Base-by-base conservation (phyloP, 2,329 filamentous ascomycete genomes). In the Lachnellula suecica region DNA sequence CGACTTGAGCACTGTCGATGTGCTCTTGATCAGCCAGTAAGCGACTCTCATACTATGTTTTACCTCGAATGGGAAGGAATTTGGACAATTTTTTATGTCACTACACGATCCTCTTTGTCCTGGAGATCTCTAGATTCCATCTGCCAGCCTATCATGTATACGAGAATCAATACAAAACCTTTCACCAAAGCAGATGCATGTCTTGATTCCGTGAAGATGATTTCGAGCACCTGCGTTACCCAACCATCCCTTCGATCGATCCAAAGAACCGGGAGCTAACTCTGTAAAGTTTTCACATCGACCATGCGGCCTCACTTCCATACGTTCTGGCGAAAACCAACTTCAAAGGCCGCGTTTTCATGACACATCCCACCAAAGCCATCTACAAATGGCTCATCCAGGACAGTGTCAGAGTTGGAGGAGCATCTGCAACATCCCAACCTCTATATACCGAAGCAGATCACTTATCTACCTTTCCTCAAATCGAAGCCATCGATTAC, bases 381-480 rank as follows among this genome's bases (percentile, higher is more conserved):
- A 99, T 99, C 69, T 99, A 99, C 81, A 97, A 97, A 74, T 97
- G 94, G 93, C 84, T 97, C 47, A 97, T 97, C 58, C 91, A 96
- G 71, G 94, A 99, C 72, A 96, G 91, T 61, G 90, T 99, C 41
- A 87, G 94, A 53, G 92, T 99, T 25, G 88, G 87, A 68, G 88
- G 85, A 66, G 85, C 81, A 4, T 84, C 82, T 2, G 83, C 82
- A 9, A 58, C 77, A 0, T 78, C 89, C 65, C 80, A 94, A 78
- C 78, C 90, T 67, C 84, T 97, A 42, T 99, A 97, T 70, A 97
- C 91, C 1, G 94, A 99, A 72, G 87, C 93, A 63, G 94, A 99
- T 67, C 92, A 97, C 71, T 79, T 96, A 24, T 91, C 91, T 58
- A 97, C 93, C 1, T 93, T 97, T 54, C 89, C 91, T 10, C 83